These are phyloP conservation scores for Gyromitra esculenta DNA, from an alignment of 2,329 filamentous ascomycete species.

Conservation along the genomic window DNA sequence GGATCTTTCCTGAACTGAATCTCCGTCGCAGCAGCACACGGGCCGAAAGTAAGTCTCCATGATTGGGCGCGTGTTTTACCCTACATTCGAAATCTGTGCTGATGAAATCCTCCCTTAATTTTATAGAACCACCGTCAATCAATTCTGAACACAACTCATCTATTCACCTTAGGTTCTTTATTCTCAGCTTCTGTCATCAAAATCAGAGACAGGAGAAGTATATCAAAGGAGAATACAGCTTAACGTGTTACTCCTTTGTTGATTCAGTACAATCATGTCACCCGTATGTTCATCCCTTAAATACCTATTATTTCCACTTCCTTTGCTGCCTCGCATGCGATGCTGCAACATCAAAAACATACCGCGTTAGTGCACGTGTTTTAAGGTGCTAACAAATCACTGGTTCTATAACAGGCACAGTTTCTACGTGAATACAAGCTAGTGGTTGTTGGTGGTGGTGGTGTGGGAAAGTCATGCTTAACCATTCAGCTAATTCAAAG, in stretches of 20 bases:
- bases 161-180: slow-evolving; percentile 26
- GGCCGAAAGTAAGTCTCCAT: slow-evolving; percentile 39
- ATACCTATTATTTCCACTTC: not conserved
- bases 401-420: slow-evolving; percentile 64
- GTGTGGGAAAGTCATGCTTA: slow-evolving; percentile 98
- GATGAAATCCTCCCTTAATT: slow-evolving; percentile 34
- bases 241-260: slow-evolving; percentile 32
- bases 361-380: not conserved
- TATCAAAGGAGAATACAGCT: slow-evolving; percentile 25
- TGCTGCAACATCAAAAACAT: slow-evolving; percentile 13
- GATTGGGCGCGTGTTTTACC: slow-evolving; percentile 39
- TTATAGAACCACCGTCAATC: slow-evolving; percentile 43
- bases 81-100: slow-evolving; percentile 45
- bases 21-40: slow-evolving; percentile 39
- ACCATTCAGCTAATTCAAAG: slow-evolving; percentile 96
- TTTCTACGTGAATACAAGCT: slow-evolving; percentile 93
- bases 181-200: slow-evolving; percentile 28
- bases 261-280: slow-evolving; percentile 47
- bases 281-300: slow-evolving; percentile 51
- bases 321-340: slow-evolving; percentile 19
- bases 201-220: slow-evolving; percentile 19
- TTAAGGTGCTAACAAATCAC: slow-evolving; percentile 28
- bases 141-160: slow-evolving; percentile 49
- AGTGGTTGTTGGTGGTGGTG: slow-evolving; percentile 96
- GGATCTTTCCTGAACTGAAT: slow-evolving; percentile 35